Evolutionary conservation across 2,329 filamentous ascomycete species (phyloP).

Genomic region (Canariomyces notabilis): DNA sequence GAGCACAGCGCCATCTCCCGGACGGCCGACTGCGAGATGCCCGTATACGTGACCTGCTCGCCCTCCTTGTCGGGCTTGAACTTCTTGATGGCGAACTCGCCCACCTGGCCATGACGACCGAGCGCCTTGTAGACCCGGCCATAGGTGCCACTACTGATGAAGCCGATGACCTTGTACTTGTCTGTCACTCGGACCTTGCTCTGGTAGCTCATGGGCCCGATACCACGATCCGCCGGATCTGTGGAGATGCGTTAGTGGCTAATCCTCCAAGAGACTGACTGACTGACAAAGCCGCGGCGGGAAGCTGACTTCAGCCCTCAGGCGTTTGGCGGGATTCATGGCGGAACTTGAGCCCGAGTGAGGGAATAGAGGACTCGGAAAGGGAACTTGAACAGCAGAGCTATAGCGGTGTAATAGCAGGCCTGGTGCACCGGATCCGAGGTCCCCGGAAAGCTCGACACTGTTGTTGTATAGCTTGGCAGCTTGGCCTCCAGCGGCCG

Average conservation of each 20-base stretch:
- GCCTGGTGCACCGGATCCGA: conserved; percentile 6
- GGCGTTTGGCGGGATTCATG: conserved; percentile 20
- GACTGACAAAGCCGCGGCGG: conserved; percentile 23
- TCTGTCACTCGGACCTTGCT: conserved; percentile 86
- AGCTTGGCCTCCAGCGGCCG: conserved; percentile 6
- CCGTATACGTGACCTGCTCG: conserved; percentile 89
- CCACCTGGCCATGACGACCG: conserved; percentile 64
- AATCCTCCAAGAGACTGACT: conserved; percentile 2
- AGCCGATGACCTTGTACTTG: conserved; percentile 92
- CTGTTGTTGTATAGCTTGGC: conserved; percentile 19
- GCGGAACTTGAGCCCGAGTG: not conserved
- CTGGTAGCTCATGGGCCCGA: conserved; percentile 49
- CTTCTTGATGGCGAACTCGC: conserved; percentile 98
- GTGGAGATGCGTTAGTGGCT: conserved; percentile 33
- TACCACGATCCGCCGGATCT: conserved; percentile 51
- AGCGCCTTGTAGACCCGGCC: conserved; percentile 95
- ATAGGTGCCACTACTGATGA: conserved; percentile 97
- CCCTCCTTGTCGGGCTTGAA: conserved; percentile 99
- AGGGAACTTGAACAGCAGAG: conserved; percentile 1
- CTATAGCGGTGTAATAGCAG: conserved; percentile 3
- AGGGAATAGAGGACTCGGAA: not conserved
- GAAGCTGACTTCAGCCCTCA: conserved; percentile 20
- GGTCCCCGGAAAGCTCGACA: conserved; percentile 7
- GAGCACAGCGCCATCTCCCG: conserved; percentile 97
- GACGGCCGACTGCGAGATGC: conserved; percentile 94